Conservation (phyloP, 805 yeast genomes). For the Nakazawaea siamensis region DNA sequence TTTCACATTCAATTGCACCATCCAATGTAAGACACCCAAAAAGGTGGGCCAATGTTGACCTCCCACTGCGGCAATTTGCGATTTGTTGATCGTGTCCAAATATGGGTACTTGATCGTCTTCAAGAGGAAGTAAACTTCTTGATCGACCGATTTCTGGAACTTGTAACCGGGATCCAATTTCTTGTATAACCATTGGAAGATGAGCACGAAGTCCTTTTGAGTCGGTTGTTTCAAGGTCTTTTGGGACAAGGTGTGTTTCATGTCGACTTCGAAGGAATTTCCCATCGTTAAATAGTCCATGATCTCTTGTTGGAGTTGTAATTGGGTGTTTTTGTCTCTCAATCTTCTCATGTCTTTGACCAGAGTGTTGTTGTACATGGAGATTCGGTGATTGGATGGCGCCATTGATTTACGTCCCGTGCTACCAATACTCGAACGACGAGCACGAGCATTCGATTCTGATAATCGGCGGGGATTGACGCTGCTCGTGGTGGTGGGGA, state of each 20-base stretch:
- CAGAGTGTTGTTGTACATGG: constrained; percentile 1
- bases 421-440: not conserved
- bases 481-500: too few species aligned
- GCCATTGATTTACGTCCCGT: constrained; percentile 2
- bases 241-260: constrained; percentile 58
- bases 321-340: constrained; percentile 63
- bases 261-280: constrained; percentile 67
- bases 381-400: constrained; percentile 6
- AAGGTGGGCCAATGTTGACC: constrained; percentile 84
- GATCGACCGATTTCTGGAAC: constrained; percentile 61
- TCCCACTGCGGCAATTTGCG: constrained; percentile 86
- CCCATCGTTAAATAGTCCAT: constrained; percentile 47
- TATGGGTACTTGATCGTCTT: constrained; percentile 71
- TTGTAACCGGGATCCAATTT: constrained; percentile 73
- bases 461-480: too few species aligned
- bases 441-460: not conserved
- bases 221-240: constrained; percentile 71
- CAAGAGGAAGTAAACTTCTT: constrained; percentile 63
- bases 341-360: constrained; percentile 65
- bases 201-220: constrained; percentile 72
- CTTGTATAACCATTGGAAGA: constrained; percentile 74
- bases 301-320: constrained; percentile 56
- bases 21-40: constrained; percentile 78
- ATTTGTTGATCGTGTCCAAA: constrained; percentile 69
- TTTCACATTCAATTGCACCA: constrained; percentile 46